A percentile compares a stretch with the other conserved stretches of the same genome.
phyloP scores from a whole-genome alignment of 2,329 filamentous ascomycete genomes.

The Phoma herbarum region DNA sequence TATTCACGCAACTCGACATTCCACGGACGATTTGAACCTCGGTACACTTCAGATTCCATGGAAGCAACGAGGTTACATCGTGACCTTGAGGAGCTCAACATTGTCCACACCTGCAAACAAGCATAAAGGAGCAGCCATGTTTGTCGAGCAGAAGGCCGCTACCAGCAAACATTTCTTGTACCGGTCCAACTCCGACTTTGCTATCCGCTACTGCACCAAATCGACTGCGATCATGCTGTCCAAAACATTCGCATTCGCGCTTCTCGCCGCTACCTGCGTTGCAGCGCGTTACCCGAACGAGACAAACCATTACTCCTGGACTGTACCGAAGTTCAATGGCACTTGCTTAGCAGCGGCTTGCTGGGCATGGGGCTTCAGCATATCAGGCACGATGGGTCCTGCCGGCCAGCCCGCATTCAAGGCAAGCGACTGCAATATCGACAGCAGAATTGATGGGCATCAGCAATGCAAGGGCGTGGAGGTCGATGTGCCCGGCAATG shows the following conservation, averaged over 20 bases:
- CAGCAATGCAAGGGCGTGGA: constrained; percentile 24
- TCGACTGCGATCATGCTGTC: constrained; percentile 21
- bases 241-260: constrained; percentile 18
- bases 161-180: neutral
- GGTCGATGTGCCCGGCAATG: constrained; percentile 23
- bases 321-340: constrained; percentile 28
- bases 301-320: constrained; percentile 27
- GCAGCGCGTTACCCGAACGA: constrained; percentile 9
- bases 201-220: too few relatives aligned
- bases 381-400: constrained; percentile 25
- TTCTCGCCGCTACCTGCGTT: constrained; percentile 22
- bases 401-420: constrained; percentile 26
- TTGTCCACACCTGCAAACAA: too few relatives aligned
- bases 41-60: too few relatives aligned
- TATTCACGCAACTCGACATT: neutral
- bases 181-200: too few relatives aligned
- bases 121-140: neutral
- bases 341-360: constrained; percentile 34
- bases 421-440: constrained; percentile 25
- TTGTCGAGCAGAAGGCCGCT: neutral
- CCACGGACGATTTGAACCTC: neutral
- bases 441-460: constrained; percentile 24
- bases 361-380: constrained; percentile 30
- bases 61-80: constrained; percentile 1
- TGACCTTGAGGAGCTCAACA: neutral